Base-by-base conservation (phyloP, 1,284 basidiomycete species). In the Apiotrichum sp. region DNA sequence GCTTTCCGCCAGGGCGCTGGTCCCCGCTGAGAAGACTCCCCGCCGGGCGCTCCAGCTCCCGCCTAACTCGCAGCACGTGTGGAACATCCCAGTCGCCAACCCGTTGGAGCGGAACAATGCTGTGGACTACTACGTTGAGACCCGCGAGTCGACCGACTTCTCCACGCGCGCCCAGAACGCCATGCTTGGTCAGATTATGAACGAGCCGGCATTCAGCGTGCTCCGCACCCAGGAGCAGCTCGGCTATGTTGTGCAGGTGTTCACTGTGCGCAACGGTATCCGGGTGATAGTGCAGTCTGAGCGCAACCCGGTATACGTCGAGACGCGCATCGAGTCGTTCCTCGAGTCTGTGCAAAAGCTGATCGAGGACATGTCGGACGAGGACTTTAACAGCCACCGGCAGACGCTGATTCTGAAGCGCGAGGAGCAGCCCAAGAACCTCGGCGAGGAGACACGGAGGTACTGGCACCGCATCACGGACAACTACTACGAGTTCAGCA, bases 161-260 rank as follows among this genome's bases (percentile, higher is more conserved):
- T 70, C 50, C 4, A 58, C 76, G 13, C 72, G 78, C 13, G 69
- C 72, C 6, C 64, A 68, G 35, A 62, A 77, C 3, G 63, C 72
- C 10, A 63, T 81, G 1, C 75, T 81, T 29, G 81, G 81, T 0
- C 91, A 92, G 67, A 87, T 96, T 58, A 79, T 91, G 38, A 79
- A 81, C 9, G 96, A 98, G 68, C 93, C 95, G 0, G 83, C 87
- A n/a, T 99, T 98, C 77, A 87, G 96, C 69, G 80, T 87, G 38
- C 82, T 99, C 42, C 86, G 96, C n/a, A 98, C 95, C 2, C 86
- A 93, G 73, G 92, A 98, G 73, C 96, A 98, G 74, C 82, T 99
- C 0, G 96, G 96, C 10, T 98, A 99, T 72, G 81, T 95, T 49
- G 81, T 79, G 48, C 83, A 83, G 54, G 79, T 81, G 0, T 75